Conservation (phyloP, 1,284 basidiomycete species). For the Leccinum glutinopallens region DNA sequence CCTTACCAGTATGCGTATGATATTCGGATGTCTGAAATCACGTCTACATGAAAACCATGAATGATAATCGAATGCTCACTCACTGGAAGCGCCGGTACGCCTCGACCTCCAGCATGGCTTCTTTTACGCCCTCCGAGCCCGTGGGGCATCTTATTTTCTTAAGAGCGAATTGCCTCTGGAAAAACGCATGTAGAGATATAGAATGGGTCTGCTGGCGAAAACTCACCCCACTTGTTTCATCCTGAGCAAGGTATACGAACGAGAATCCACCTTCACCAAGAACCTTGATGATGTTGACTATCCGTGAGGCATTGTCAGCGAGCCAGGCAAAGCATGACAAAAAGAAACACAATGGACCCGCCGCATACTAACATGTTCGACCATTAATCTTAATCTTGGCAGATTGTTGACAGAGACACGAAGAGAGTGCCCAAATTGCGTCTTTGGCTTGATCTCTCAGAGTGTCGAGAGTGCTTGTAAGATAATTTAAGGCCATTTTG, state of each 20-base stretch:
- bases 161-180: conserved; percentile 83
- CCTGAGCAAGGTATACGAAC: conserved; percentile 91
- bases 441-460: conserved; percentile 78
- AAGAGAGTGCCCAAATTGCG: conserved; percentile 75
- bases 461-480: conserved; percentile 53
- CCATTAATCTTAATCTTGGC: conserved; percentile 93
- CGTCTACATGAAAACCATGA: neutral
- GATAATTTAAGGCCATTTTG: conserved; percentile 33
- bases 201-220: neutral
- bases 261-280: conserved; percentile 96
- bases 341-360: conserved; percentile 1
- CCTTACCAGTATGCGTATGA: conserved; percentile 79
- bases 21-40: conserved; percentile 77
- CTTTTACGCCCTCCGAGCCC: conserved; percentile 78
- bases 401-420: conserved; percentile 77
- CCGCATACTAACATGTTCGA: conserved; percentile 71
- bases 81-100: conserved; percentile 90
- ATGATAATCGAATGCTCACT: conserved; percentile 33
- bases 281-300: conserved; percentile 86
- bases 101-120: conserved; percentile 89
- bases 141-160: conserved; percentile 92
- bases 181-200: conserved; percentile 3
- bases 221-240: conserved; percentile 77
- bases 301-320: conserved; percentile 9
- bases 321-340: conserved; percentile 2